phyloP scores from a whole-genome alignment of 768 basidiomycete species.

The Trametes elegans region DNA sequence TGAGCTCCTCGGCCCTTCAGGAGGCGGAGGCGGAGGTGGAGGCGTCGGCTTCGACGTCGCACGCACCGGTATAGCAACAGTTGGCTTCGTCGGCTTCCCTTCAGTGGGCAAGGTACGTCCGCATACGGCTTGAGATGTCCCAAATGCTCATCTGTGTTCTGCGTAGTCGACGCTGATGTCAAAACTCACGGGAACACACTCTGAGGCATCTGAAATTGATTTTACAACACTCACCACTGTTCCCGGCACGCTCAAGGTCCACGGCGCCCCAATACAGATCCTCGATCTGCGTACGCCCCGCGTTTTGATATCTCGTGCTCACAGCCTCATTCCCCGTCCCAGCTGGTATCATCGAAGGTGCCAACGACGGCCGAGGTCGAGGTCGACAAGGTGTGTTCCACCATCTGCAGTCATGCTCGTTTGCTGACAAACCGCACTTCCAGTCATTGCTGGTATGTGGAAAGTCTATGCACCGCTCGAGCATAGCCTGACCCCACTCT shows the following conservation, averaged over 20 bases:
- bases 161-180: constrained; percentile 89
- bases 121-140: constrained; percentile 2
- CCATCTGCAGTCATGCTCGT: not conserved
- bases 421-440: not conserved
- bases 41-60: constrained; percentile 98
- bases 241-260: constrained; percentile 90
- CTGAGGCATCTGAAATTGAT: constrained; percentile 93
- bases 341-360: constrained; percentile 95
- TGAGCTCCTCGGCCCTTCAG: constrained; percentile 79
- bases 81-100: constrained; percentile 90
- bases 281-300: constrained; percentile 77
- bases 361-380: constrained; percentile 71
- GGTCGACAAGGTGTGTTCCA: constrained; percentile 83
- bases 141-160: constrained; percentile 8
- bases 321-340: constrained; percentile 22
- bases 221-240: constrained; percentile 97
- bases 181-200: constrained; percentile 94
- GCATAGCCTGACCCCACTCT: not conserved
- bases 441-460: constrained; percentile 74
- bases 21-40: constrained; percentile 82
- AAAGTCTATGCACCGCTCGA: constrained; percentile 29
- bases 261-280: constrained; percentile 95
- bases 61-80: constrained; percentile 94
- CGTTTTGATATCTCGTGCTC: not conserved
- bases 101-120: constrained; percentile 84